Base-by-base conservation (phyloP, 495 filamentous ascomycete genomes). In the Tetracladium setigerum region DNA sequence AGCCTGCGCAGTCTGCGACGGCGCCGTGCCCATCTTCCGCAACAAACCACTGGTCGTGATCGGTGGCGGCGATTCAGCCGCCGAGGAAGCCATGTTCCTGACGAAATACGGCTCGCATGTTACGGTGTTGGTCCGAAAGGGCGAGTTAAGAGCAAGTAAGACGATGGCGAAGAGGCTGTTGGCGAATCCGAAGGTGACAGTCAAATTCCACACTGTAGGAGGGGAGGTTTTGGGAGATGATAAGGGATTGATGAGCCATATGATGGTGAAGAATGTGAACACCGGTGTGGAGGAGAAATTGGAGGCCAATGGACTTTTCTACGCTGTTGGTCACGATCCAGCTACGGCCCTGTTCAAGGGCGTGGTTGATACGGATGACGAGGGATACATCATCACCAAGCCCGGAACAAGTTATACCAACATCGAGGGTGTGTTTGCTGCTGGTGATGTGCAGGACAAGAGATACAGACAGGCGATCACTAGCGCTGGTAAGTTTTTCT, bases 381-480 rank as follows among this genome's bases (percentile, higher is more conserved):
- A 97, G 35, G 79, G 81, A 5, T 99, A 99, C 62, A 82, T 99
- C 32, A 59, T 90, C 53, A 97, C 94, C 35, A 77, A 85, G 65
- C 83, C 91, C 2, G 92, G 92, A 24, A 91, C 89, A 41, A 87
- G 87, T 53, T 76, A 82, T 53, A 99, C 92, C 36, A 95, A 80
- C 63, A 64, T 95, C 5, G 79, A 89, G 62, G 92, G 92, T 59
- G 87, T 99, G 8, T 99, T 97, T 64, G 92, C 92, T 42, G 91
- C 90, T 37, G 92, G 92, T 41, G 92, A 99, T 61, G 92, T 99
- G 15, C 94, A 97, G 71, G 94, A 99, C 63, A 97, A 96, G 79
- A 82, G 84, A 58, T 99, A 99, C 67, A 78, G 94, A 62, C 92
- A 98, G 71, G 92, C 92, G 46, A 90, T 98, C 58, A 98, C 92